Percentiles rank a stretch among this genome's conserved stretches.
These are phyloP conservation scores for Emiliania huxleyi DNA, from an alignment of 78 protist species.

Conservation along the genomic window DNA sequence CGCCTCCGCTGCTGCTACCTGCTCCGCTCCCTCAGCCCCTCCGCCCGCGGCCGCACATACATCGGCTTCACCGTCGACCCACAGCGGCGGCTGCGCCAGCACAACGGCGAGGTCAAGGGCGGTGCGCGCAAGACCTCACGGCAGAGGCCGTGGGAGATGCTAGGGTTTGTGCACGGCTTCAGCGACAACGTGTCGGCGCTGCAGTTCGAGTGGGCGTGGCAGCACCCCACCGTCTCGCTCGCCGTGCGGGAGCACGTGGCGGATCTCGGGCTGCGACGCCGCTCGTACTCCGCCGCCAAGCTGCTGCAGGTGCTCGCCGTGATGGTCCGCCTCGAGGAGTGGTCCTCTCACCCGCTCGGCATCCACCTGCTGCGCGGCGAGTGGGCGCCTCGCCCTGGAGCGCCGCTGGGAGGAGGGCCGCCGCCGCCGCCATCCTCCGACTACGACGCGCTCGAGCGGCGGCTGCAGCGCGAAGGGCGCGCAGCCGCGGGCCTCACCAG, in stretches of 20 bases:
- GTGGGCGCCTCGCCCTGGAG: neutral
- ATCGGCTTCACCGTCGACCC: conserved; percentile 71
- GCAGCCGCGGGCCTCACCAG: no score
- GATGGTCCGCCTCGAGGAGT: neutral
- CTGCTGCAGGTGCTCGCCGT: neutral
- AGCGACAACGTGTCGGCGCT: conserved; percentile 41
- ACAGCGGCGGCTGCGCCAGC: conserved; percentile 61
- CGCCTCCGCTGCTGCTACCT: conserved; percentile 25
- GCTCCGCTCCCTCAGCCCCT: neutral
- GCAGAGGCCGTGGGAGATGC: conserved; percentile 61
- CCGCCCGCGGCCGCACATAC: conserved; percentile 29
- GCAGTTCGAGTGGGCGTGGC: conserved; percentile 68
- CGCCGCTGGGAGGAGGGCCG: neutral
- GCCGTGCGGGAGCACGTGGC: neutral
- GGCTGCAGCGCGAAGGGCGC: no score
- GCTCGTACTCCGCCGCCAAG: neutral
- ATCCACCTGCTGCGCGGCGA: neutral
- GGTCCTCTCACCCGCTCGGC: neutral
- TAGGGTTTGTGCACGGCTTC: conserved; percentile 51
- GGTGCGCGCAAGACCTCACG: conserved; percentile 63
- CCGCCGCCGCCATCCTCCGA: neutral
- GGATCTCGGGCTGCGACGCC: neutral
- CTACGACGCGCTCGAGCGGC: neutral
- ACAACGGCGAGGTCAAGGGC: conserved; percentile 69
- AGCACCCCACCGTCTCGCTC: conserved; percentile 35